Percentiles rank a stretch among this genome's conserved stretches.
Evolutionary conservation across 257 asterid genomes (phyloP).

Genomic region (Ligustrum vulgare): DNA sequence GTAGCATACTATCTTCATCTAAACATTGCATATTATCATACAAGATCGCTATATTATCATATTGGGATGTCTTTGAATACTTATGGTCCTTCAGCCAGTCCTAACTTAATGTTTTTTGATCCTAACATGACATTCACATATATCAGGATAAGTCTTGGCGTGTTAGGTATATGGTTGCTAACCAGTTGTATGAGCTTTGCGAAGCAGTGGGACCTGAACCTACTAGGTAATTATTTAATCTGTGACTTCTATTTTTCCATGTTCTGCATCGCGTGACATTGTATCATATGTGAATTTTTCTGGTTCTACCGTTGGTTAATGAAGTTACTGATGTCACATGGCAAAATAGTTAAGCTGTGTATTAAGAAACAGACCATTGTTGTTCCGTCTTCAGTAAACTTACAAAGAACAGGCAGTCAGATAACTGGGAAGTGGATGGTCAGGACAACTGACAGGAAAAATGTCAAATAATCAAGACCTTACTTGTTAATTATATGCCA

Average conservation of each 20-base stretch:
- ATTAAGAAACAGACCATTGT: neutral
- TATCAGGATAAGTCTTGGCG: constrained; percentile 99
- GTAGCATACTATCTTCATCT: constrained; percentile 7
- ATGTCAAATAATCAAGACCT: neutral
- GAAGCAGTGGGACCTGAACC: constrained; percentile 99
- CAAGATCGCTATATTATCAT: neutral
- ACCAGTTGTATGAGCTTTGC: constrained; percentile 92
- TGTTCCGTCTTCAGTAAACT: neutral
- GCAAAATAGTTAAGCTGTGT: neutral
- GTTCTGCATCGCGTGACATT: constrained; percentile 13
- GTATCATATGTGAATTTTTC: neutral
- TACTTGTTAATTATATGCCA: neutral
- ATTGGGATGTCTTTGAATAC: neutral
- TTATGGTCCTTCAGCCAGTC: constrained; percentile 8
- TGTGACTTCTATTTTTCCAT: constrained; percentile 2
- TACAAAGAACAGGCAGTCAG: neutral
- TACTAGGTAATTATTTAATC: constrained; percentile 56
- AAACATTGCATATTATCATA: neutral
- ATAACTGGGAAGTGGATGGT: neutral
- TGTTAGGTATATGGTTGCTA: constrained; percentile 98
- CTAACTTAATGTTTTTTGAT: constrained; percentile 1
- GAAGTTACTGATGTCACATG: neutral
- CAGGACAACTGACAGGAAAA: neutral
- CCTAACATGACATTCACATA: neutral
- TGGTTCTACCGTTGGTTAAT: neutral